phyloP scores from a whole-genome alignment of 495 filamentous ascomycete genomes.

The Lepidopterella palustris region DNA sequence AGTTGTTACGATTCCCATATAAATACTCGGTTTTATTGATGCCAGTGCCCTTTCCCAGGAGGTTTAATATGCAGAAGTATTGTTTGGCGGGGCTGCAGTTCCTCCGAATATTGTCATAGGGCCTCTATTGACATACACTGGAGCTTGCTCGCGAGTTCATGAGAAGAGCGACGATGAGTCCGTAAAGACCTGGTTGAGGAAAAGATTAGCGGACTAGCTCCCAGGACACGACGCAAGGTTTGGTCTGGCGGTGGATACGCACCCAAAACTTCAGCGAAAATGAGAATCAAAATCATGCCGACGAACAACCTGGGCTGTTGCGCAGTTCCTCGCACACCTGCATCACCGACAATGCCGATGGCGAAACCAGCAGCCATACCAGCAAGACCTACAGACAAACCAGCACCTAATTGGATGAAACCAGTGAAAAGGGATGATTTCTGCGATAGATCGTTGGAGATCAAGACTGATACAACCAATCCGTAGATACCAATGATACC shows the following conservation, averaged over 20 bases:
- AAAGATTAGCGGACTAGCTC: neutral
- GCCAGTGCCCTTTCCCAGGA: constrained; percentile 1
- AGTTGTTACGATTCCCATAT: neutral
- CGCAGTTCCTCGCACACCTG: constrained; percentile 95
- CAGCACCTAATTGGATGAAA: constrained; percentile 96
- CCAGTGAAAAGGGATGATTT: constrained; percentile 79
- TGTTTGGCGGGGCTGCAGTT: constrained; percentile 2
- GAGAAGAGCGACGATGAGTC: constrained; percentile 93
- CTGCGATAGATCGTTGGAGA: constrained; percentile 86
- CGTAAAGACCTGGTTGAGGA: constrained; percentile 71
- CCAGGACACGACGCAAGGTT: no score
- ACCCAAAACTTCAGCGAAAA: constrained; percentile 99
- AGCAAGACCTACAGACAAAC: constrained; percentile 90
- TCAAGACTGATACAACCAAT: constrained; percentile 94
- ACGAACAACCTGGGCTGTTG: constrained; percentile 97
- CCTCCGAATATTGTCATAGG: neutral
- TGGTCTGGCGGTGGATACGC: no score
- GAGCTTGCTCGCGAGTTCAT: constrained; percentile 69
- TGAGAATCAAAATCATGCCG: constrained; percentile 99
- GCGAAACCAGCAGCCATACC: constrained; percentile 97
- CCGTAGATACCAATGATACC: constrained; percentile 99
- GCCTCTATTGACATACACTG: constrained; percentile 5
- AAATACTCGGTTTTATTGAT: neutral
- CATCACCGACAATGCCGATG: constrained; percentile 98
- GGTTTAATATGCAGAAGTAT: constrained; percentile 2